Evolutionary conservation across 108 stramenopile species (phyloP).

Genomic region (Conticribra guillardii): DNA sequence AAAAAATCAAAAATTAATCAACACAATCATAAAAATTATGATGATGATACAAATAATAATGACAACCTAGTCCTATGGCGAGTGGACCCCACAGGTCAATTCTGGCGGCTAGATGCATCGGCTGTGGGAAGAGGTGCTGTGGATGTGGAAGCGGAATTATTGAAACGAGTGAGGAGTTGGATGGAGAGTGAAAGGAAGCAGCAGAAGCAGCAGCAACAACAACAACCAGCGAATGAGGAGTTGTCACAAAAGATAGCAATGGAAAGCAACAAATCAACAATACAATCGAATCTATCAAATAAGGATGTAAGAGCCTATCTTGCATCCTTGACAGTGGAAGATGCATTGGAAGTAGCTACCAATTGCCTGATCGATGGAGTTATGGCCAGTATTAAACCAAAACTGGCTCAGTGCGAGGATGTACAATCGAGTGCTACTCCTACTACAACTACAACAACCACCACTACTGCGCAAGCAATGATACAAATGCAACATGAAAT

Average conservation of each 20-base stretch:
- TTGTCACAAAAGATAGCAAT: not conserved
- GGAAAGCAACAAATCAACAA: not conserved
- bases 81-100: conserved; percentile 84
- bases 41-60: not conserved
- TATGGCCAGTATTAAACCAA: conserved; percentile 20
- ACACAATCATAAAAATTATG: not conserved
- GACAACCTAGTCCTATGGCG: conserved; percentile 56
- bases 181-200: conserved; percentile 6
- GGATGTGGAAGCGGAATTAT: conserved; percentile 48
- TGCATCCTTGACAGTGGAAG: conserved; percentile 18
- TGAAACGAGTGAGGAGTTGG: conserved; percentile 26
- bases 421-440: not conserved
- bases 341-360: conserved; percentile 42
- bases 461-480: too few species aligned
- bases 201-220: not conserved
- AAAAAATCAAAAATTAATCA: not conserved
- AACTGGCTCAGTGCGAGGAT: not conserved
- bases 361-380: conserved; percentile 48
- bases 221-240: conserved; percentile 1
- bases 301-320: conserved; percentile 46
- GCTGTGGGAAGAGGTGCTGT: conserved; percentile 63
- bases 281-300: not conserved
- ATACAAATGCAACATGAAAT: too few species aligned
- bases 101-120: conserved; percentile 74
- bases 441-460: not conserved